These are phyloP conservation scores for Fraxinus sp. DNA, from an alignment of 305 asterid genomes.

Conservation along the genomic window DNA sequence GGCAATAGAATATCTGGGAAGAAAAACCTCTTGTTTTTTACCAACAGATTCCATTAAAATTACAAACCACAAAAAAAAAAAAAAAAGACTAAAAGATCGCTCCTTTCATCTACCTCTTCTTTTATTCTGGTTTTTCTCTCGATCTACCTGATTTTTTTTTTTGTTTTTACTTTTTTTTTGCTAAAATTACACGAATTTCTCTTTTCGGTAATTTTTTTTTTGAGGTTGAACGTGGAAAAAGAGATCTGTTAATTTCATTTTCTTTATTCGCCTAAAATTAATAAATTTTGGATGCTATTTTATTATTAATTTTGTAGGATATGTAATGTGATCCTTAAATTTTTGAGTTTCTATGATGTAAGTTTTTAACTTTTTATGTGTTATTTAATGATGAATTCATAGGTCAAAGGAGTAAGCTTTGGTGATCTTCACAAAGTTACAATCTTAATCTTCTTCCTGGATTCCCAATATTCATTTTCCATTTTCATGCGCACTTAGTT, in stretches of 20 bases:
- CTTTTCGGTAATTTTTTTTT: not conserved
- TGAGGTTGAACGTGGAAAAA: not conserved
- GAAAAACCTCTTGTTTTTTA: not conserved
- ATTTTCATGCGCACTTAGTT: not conserved
- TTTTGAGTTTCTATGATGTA: not conserved
- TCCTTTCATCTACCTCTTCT: not conserved
- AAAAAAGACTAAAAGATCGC: not conserved
- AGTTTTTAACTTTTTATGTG: not conserved
- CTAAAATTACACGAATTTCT: not conserved
- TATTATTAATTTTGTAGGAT: not conserved
- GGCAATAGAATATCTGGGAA: not conserved
- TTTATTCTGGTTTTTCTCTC: conserved; percentile 14
- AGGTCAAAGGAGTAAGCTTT: not conserved
- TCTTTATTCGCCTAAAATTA: not conserved
- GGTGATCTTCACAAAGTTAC: not conserved
- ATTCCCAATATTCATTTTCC: not conserved
- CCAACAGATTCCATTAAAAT: not conserved
- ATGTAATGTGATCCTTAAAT: not conserved
- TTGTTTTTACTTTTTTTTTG: not conserved
- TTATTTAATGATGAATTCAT: not conserved
- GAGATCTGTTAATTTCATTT: not conserved
- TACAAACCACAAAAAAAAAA: not conserved
- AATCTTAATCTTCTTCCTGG: not conserved
- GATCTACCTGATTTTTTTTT: not conserved
- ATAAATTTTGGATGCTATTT: not conserved